Base-by-base conservation (phyloP, 768 basidiomycete genomes). In the Filobasidium wieringae region DNA sequence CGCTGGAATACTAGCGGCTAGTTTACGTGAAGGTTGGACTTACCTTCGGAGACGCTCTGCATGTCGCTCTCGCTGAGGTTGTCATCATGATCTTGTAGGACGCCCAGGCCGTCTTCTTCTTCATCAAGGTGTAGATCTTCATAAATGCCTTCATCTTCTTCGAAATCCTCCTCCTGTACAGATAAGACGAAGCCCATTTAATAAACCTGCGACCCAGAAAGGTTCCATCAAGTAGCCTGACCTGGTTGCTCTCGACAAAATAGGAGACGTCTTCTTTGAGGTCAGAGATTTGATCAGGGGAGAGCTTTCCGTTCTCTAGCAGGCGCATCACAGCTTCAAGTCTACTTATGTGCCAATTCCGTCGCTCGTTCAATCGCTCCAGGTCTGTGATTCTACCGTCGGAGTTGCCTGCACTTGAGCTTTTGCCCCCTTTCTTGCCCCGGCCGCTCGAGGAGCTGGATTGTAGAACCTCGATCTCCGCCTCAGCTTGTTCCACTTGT, bases 111-210 rank as follows among this genome's bases (percentile, higher is more conserved):
- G 77, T 90, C 90, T 69, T 97, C 93, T 72, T 95, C 90, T 69
- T 95, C 93, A 65, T 95, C 88, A 45, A 99, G 84, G 67, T 88
- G 88, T 61, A 99, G 87, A 15, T 97, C 95, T 66, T 97, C 95
- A 68, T 99, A 99, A 51, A 99, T 87, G 47, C 88, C 91, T 71
- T 91, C 87, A 68, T 97, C 89, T 72, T 93, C 92, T 58, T 97
- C 91, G 73, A 95, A 99, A 66, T 88, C 86, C 67, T 97, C 95
- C 54, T 93, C 90, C 95, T 97, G 72, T 37, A 19, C 7, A 5
- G 49, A 45, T 27, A 31, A 51, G n/a, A n/a, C 14, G 17, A 14
- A 6, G 12, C 26, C 34, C 19, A 37, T 30, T 26, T 55, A 51
- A 31, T 9, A 37, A 29, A 40, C 22, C 15, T 14, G 51, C 32